Conservation (phyloP, 495 filamentous ascomycete species). For the Penicillium cinerascens region DNA sequence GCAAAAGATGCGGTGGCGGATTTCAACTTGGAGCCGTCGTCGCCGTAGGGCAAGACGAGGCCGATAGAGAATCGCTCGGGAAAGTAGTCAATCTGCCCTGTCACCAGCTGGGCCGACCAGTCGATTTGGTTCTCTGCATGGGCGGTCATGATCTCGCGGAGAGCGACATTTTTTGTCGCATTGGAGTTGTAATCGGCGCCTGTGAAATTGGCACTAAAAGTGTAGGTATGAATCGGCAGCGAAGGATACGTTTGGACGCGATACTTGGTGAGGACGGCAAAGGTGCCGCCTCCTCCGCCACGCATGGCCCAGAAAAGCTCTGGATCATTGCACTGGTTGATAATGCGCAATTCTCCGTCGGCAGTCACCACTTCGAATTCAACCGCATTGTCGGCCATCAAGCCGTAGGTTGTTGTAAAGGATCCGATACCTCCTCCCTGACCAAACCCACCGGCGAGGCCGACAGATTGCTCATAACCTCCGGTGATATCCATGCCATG, state of each 20-base stretch:
- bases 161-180: conserved; percentile 4
- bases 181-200: background rate
- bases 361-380: conserved; percentile 44
- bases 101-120: conserved; percentile 13
- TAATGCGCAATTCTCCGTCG: conserved; percentile 39
- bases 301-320: conserved; percentile 53
- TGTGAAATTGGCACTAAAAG: conserved; percentile 20
- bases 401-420: conserved; percentile 14
- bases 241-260: conserved; percentile 15
- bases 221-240: conserved; percentile 8
- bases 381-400: conserved; percentile 20
- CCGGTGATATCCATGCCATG: conserved; percentile 18
- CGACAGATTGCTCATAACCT: conserved; percentile 20
- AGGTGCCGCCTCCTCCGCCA: conserved; percentile 35
- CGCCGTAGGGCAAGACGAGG: conserved; percentile 13
- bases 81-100: conserved; percentile 16
- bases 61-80: conserved; percentile 6
- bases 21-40: conserved; percentile 16
- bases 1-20: conserved; percentile 9
- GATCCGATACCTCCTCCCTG: conserved; percentile 19
- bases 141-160: conserved; percentile 9
- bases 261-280: conserved; percentile 22
- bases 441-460: conserved; percentile 21
- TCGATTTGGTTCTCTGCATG: conserved; percentile 10
- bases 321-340: conserved; percentile 42